A percentile compares a stretch with the other conserved stretches of the same genome.
Evolutionary conservation across 768 basidiomycete species (phyloP).

Genomic region (Boletellus ananas): DNA sequence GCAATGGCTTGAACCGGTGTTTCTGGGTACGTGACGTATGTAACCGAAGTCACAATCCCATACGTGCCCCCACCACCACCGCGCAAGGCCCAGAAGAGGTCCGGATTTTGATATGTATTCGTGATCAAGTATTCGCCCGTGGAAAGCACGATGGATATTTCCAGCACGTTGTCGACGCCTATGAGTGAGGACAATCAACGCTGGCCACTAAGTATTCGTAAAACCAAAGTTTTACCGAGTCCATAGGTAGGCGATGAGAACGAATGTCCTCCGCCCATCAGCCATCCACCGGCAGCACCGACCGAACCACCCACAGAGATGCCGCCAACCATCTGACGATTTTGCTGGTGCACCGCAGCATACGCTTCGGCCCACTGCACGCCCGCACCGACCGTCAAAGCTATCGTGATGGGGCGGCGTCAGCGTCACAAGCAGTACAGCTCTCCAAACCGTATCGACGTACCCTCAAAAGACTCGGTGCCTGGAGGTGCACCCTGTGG

Average conservation of each 20-base stretch:
- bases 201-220: neutral
- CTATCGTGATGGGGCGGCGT: neutral
- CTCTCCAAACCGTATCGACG: neutral
- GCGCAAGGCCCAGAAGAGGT: conserved; percentile 55
- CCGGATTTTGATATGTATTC: conserved; percentile 41
- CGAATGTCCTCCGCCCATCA: conserved; percentile 49
- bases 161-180: conserved; percentile 50
- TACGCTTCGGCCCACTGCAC: conserved; percentile 50
- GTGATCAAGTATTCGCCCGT: conserved; percentile 37
- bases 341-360: conserved; percentile 34
- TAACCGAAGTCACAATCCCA: conserved; percentile 47
- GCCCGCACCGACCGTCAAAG: conserved; percentile 30
- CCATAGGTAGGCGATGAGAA: conserved; percentile 38
- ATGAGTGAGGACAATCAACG: neutral
- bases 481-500: conserved; percentile 31
- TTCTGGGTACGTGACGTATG: conserved; percentile 42
- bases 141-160: conserved; percentile 44
- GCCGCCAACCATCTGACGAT: conserved; percentile 44
- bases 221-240: conserved; percentile 31
- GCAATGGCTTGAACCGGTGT: conserved; percentile 32
- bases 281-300: conserved; percentile 50
- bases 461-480: conserved; percentile 19
- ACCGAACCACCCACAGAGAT: conserved; percentile 38
- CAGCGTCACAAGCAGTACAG: too few species aligned
- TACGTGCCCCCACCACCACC: conserved; percentile 51